phyloP scores from a whole-genome alignment of 2,329 filamentous ascomycete species.

The Phialophora verrucosa region DNA sequence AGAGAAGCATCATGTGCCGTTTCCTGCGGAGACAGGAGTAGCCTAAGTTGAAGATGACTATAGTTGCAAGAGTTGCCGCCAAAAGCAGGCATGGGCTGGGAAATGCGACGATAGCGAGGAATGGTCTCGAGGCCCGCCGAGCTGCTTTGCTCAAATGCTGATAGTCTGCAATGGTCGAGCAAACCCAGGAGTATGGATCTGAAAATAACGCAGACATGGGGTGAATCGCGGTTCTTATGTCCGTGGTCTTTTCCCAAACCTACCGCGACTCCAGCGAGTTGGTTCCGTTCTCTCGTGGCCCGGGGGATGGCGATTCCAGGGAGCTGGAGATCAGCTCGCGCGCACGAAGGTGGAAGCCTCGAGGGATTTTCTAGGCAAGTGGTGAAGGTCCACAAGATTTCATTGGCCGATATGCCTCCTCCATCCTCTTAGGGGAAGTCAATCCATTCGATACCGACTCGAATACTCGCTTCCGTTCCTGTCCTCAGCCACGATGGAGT shows the following conservation, averaged over 20 bases:
- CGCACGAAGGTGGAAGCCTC: slow-evolving; percentile 14
- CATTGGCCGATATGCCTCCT: slow-evolving; percentile 16
- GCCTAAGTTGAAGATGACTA: slow-evolving; percentile 20
- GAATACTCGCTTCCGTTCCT: slow-evolving; percentile 11
- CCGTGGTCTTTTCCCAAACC: slow-evolving; percentile 18
- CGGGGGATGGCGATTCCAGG: slow-evolving; percentile 4
- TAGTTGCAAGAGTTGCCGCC: slow-evolving; percentile 8
- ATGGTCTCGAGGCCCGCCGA: background rate
- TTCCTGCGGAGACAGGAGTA: slow-evolving; percentile 19
- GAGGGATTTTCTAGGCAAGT: slow-evolving; percentile 22
- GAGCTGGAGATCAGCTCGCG: slow-evolving; percentile 7
- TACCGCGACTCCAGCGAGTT: slow-evolving; percentile 12
- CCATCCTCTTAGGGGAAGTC: slow-evolving; percentile 12
- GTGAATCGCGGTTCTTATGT: slow-evolving; percentile 22
- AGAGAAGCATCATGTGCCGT: slow-evolving; percentile 23
- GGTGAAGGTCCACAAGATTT: slow-evolving; percentile 31
- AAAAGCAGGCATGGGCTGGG: slow-evolving; percentile 9
- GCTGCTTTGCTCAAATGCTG: slow-evolving; percentile 15
- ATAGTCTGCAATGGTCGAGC: slow-evolving; percentile 20
- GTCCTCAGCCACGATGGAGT: background rate
- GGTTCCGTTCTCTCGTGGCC: slow-evolving; percentile 9
- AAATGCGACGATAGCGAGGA: background rate
- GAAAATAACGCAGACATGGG: slow-evolving; percentile 28
- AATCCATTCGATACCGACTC: slow-evolving; percentile 30
- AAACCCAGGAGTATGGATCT: slow-evolving; percentile 29